phyloP scores from a whole-genome alignment of 163 green algal genomes.

The Trebouxiophyceae sp. region DNA sequence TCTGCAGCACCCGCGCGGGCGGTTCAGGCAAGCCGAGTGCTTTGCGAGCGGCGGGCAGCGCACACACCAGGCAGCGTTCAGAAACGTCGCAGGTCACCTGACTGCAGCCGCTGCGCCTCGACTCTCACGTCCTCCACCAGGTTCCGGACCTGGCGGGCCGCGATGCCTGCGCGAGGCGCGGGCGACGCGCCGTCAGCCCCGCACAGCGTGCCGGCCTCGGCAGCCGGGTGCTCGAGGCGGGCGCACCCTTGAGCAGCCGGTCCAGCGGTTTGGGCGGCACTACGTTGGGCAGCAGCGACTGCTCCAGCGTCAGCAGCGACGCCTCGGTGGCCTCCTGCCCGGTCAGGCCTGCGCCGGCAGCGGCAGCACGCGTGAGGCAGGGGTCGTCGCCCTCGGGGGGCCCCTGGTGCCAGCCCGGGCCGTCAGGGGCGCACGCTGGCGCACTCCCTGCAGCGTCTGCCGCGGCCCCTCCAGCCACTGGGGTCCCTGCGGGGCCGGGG shows the following conservation, averaged over 20 bases:
- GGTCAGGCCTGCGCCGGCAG: too few relatives aligned
- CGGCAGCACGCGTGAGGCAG: too few relatives aligned
- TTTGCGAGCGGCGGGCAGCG: too few relatives aligned
- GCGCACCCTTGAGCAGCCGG: slow-evolving; percentile 5
- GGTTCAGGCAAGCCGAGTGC: too few relatives aligned
- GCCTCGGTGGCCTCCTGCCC: background rate
- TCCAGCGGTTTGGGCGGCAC: background rate
- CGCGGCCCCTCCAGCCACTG: background rate
- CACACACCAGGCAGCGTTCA: too few relatives aligned
- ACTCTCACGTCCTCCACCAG: slow-evolving; percentile 2
- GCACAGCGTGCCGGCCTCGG: background rate
- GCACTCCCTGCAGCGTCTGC: background rate
- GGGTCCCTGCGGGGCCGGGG: background rate
- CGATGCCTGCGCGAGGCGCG: slow-evolving; percentile 1
- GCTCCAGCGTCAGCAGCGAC: slow-evolving; percentile 11
- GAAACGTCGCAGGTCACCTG: too few relatives aligned
- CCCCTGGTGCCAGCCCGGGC: too few relatives aligned
- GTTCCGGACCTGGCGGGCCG: background rate
- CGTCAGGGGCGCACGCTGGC: background rate
- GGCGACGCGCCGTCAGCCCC: background rate
- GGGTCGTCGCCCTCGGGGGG: too few relatives aligned
- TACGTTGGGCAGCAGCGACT: slow-evolving; percentile 3
- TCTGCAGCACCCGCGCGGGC: too few relatives aligned
- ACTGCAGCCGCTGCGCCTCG: too few relatives aligned
- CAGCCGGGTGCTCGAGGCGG: background rate